A percentile compares a stretch with the other conserved stretches of the same genome.
These are phyloP conservation scores for Piloderma croceum DNA, from an alignment of 768 basidiomycete genomes.

Conservation along the genomic window DNA sequence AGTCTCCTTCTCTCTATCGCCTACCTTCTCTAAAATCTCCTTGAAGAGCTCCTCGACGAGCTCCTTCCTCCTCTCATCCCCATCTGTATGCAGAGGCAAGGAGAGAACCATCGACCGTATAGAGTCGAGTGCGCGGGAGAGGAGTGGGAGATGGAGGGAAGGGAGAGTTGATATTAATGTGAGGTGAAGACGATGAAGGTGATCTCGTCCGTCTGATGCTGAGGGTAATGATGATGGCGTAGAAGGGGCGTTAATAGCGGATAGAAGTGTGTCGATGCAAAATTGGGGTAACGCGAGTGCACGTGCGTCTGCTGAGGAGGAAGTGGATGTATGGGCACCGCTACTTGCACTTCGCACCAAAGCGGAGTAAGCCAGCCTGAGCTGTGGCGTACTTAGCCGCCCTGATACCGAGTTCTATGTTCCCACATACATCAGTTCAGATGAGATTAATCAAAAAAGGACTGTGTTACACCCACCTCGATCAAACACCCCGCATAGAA, in stretches of 20 bases:
- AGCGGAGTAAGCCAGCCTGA: constrained; percentile 70
- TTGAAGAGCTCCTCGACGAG: not conserved
- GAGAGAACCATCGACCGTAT: not conserved
- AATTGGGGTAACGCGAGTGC: too few species aligned
- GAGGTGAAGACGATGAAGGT: not conserved
- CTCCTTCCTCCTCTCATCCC: not conserved
- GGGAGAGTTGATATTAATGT: not conserved
- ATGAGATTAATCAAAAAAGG: constrained; percentile 2
- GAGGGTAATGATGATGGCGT: too few species aligned
- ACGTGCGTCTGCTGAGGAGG: not conserved
- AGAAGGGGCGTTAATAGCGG: not conserved
- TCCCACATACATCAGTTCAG: not conserved
- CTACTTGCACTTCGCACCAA: constrained; percentile 52
- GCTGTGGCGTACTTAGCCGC: constrained; percentile 55
- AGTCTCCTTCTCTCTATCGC: not conserved
- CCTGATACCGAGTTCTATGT: constrained; percentile 59
- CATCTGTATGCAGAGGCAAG: too few species aligned
- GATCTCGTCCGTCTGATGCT: too few species aligned
- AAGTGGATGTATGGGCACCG: not conserved
- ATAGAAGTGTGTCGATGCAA: not conserved
- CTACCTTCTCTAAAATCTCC: not conserved
- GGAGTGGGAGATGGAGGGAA: not conserved
- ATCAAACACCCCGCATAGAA: constrained; percentile 71
- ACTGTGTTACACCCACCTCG: constrained; percentile 41
- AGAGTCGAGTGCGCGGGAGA: not conserved